Base-by-base conservation (phyloP, 306 rosid genomes). In the Malus orientalis region DNA sequence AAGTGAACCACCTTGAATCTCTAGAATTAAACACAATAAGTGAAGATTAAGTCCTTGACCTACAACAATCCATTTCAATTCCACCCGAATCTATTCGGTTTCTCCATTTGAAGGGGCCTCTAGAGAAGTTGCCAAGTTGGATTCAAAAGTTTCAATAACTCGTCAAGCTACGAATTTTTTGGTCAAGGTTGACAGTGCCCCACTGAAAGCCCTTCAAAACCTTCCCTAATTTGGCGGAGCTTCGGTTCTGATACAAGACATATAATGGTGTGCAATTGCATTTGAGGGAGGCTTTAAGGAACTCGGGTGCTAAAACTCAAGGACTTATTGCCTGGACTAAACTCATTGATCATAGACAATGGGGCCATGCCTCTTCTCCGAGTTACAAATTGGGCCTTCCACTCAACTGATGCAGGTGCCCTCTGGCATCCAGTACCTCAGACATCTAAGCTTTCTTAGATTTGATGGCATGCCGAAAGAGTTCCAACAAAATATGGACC, bases 81-180 rank as follows among this genome's bases (percentile, higher is more conserved):
- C 78, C 70, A 0, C 83, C 75, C 1, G 3, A 27, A 65, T 71
- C 3, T 73, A 38, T 8, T 61, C 25, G 32, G 30, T 9, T 14
- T 27, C 74, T 83, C 22, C 9, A 30, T 54, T 59, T 79, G 20
- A 44, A 20, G 6, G 86, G 83, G 18, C 13, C 5, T 27, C 10
- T 79, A 10, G 23, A 25, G 47, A 60, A 67, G 63, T 53, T 83
- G 23, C 83, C 78, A 2, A 22, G 69, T 5, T 79, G 86, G 83
- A 58, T 79, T 16, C 13, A 16, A 1, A 13, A 71, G 33, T 78
- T 79, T 45, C 66, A 69, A 0, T 53, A 64, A 20, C 67, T 82
- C 1, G 70, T 78, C 13, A 70, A 6, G 45, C 1, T 57, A 45
- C 2, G 4, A 0, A 29, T 78, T 25, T 16, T 2, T 23, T 78